Conservation (phyloP, 2,329 filamentous ascomycete genomes). For the Trichoderma sp. region DNA sequence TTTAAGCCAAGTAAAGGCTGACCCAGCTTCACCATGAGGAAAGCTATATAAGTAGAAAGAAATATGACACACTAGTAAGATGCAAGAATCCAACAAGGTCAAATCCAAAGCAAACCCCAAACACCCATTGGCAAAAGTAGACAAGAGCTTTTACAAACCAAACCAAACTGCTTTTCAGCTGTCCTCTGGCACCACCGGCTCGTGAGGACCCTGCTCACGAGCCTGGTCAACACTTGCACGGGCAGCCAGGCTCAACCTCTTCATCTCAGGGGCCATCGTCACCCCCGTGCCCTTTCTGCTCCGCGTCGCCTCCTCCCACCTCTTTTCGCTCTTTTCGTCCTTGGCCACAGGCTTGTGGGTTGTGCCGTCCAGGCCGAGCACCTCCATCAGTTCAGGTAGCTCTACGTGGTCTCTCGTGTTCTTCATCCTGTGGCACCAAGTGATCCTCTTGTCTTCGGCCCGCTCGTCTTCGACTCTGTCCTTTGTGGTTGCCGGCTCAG, state of each 20-base stretch:
- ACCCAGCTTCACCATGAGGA: not conserved
- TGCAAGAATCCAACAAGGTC: not conserved
- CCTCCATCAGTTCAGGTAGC: slow-evolving; percentile 65
- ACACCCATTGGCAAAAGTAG: not conserved
- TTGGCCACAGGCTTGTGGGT: not conserved
- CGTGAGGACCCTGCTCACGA: not conserved
- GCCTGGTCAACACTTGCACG: not conserved
- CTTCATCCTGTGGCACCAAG: slow-evolving; percentile 83
- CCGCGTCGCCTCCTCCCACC: slow-evolving; percentile 47
- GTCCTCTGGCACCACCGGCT: not conserved
- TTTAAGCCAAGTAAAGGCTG: not conserved
- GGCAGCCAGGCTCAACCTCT: slow-evolving; percentile 44
- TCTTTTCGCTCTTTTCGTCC: slow-evolving; percentile 23
- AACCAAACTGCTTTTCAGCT: not conserved
- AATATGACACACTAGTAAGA: not conserved
- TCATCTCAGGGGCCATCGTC: slow-evolving; percentile 56
- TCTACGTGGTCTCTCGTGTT: slow-evolving; percentile 79
- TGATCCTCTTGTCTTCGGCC: slow-evolving; percentile 62
- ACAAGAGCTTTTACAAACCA: not conserved
- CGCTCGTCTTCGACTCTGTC: slow-evolving; percentile 37
- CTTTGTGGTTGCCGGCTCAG: slow-evolving; percentile 29
- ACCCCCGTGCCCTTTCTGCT: slow-evolving; percentile 58
- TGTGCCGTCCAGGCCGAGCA: slow-evolving; percentile 59
- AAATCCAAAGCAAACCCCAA: not conserved
- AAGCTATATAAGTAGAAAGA: not conserved